Base-by-base conservation (phyloP, 768 basidiomycete species). In the Lactarius pseudohatsudake region DNA sequence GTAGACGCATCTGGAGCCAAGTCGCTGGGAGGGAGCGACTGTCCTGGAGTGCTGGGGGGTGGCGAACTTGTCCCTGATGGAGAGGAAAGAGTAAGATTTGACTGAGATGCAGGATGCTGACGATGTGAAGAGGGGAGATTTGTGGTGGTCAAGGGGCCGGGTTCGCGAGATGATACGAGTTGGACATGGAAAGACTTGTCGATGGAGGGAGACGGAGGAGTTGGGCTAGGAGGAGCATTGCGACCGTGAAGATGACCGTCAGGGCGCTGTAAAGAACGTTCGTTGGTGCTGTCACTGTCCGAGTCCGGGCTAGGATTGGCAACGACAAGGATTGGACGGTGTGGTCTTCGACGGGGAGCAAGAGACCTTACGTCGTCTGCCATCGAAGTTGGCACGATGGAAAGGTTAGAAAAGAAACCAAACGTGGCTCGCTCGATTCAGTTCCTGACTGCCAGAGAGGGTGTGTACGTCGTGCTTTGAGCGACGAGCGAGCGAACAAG, bases 51-150 rank as follows among this genome's bases (percentile, higher is more conserved):
- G 72, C 81, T 83, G 32, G 88, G 88, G 4, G 89, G 88, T 64
- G 90, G 86, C 2, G 90, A 91, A 72, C 84, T 84, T 57, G 86
- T 82, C 72, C 82, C 86, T 61, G 87, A 89, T 22, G 90, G 87
- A 3, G 90, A 90, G 18, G 87, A 89, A 58, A 86, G 81, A 47
- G 86, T 79, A 61, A 84, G 87, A 72, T 85, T 83, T 63, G 82
- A 78, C 73, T 78, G 74, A 62, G 77, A 72, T 73, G 74, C 68
- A 68, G 76, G 67, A 75, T 74, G 72, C 47, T 70, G 67, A 62
- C 67, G 71, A 56, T 76, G 67, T 26, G 67, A 58, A 40, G 67
- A 56, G 43, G 71, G 74, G 45, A 80, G 67, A 72, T 79, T 75
- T 64, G 78, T 80, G 43, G 70, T 71, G 69, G 75, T 78, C 50